These are phyloP conservation scores for Sugiyamaella mastotermitis DNA, from an alignment of 805 yeast species.

Conservation along the genomic window DNA sequence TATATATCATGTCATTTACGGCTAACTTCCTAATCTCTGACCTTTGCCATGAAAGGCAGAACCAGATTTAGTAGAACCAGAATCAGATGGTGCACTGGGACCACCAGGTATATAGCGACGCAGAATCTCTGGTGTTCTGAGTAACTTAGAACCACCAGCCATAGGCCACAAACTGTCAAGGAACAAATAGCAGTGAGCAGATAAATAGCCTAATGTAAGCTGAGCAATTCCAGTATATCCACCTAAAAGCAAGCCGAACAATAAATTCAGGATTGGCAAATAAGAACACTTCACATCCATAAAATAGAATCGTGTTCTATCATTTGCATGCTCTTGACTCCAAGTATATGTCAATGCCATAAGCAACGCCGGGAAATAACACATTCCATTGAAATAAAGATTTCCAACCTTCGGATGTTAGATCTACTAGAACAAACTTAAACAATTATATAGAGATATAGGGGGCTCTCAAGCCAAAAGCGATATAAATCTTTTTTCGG, in stretches of 20 bases:
- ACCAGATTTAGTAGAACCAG: neutral
- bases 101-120: conserved; percentile 1
- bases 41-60: conserved; percentile 21
- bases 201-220: conserved; percentile 26
- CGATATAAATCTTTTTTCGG: too few species aligned
- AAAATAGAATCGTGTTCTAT: conserved; percentile 25
- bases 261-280: conserved; percentile 29
- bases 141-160: conserved; percentile 23
- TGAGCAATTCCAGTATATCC: conserved; percentile 24
- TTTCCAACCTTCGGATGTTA: conserved; percentile 9
- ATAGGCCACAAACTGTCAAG: conserved; percentile 26
- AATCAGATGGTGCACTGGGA: too few species aligned
- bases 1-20: too few species aligned
- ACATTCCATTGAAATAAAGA: conserved; percentile 16
- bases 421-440: too few species aligned
- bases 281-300: conserved; percentile 27
- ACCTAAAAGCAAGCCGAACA: conserved; percentile 22
- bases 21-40: conserved; percentile 20
- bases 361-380: conserved; percentile 25
- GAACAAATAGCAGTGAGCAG: conserved; percentile 30
- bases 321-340: conserved; percentile 32
- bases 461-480: too few species aligned
- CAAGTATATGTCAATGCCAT: conserved; percentile 34
- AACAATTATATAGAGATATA: too few species aligned
- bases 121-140: conserved; percentile 9